phyloP scores from a whole-genome alignment of 1,284 basidiomycete species.

The Taiwanofungus camphoratus region DNA sequence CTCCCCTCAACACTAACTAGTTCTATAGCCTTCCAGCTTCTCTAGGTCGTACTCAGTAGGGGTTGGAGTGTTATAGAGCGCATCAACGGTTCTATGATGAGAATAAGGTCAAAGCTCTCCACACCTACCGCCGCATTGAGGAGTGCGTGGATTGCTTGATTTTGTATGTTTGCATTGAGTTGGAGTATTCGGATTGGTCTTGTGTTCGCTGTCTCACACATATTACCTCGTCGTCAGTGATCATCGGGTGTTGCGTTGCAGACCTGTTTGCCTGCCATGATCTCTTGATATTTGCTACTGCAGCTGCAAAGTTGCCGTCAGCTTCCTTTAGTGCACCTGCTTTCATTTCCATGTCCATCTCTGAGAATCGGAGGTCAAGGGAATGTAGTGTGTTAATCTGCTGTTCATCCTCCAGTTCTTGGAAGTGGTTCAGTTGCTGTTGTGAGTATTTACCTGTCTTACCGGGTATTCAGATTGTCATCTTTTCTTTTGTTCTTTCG shows the following conservation, averaged over 20 bases:
- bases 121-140: constrained; percentile 1
- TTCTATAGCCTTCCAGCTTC: too few relatives aligned
- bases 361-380: neutral
- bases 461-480: too few relatives aligned
- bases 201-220: neutral
- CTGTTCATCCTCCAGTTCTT: neutral
- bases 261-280: neutral
- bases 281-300: neutral
- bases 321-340: neutral
- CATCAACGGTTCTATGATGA: constrained; percentile 4
- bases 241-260: neutral
- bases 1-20: too few relatives aligned
- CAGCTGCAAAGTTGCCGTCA: neutral
- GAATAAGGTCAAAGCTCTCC: constrained; percentile 1
- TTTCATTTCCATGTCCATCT: neutral
- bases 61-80: too few relatives aligned
- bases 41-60: too few relatives aligned
- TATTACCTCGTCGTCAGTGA: neutral
- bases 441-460: too few relatives aligned
- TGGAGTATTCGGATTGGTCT: constrained; percentile 2
- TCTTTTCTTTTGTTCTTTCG: neutral
- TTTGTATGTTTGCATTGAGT: constrained; percentile 1
- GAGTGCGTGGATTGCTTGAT: neutral
- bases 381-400: too few relatives aligned
- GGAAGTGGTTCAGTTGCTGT: neutral